Conservation (phyloP, 1,284 basidiomycete species). For the Ustilago vetiveriae region DNA sequence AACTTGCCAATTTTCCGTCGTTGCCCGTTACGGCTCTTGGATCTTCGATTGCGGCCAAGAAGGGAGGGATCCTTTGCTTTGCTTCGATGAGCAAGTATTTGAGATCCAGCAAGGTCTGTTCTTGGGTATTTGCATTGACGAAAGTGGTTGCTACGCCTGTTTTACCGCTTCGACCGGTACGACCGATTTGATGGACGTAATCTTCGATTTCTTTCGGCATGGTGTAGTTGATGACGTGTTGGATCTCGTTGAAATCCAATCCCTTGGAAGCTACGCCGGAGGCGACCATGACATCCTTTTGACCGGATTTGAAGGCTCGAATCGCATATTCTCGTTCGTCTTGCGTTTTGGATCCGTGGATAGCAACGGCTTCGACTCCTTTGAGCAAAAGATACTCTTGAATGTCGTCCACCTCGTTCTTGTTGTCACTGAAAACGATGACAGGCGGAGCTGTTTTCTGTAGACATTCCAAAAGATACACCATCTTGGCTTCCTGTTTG, state of each 20-base stretch:
- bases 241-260: constrained; percentile 97
- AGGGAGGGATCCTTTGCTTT: constrained; percentile 97
- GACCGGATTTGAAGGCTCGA: constrained; percentile 93
- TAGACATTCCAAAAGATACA: constrained; percentile 93
- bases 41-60: constrained; percentile 89
- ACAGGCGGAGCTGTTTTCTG: constrained; percentile 99
- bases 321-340: constrained; percentile 99
- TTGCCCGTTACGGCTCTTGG: constrained; percentile 76
- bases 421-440: constrained; percentile 98
- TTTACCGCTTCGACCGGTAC: constrained; percentile 95
- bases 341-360: constrained; percentile 96
- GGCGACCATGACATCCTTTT: constrained; percentile 99
- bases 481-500: constrained; percentile 99
- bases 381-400: constrained; percentile 96
- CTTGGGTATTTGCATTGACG: constrained; percentile 94
- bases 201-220: constrained; percentile 97
- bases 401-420: constrained; percentile 99
- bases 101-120: constrained; percentile 93
- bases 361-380: constrained; percentile 97
- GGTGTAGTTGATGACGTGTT: constrained; percentile 94
- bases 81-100: constrained; percentile 98
- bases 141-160: constrained; percentile 99
- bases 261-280: constrained; percentile 97
- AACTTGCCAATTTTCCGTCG: constrained; percentile 81
- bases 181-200: constrained; percentile 88